Evolutionary conservation across 2,329 filamentous ascomycete genomes (phyloP).

Genomic region (Diaporthe aspalathi): DNA sequence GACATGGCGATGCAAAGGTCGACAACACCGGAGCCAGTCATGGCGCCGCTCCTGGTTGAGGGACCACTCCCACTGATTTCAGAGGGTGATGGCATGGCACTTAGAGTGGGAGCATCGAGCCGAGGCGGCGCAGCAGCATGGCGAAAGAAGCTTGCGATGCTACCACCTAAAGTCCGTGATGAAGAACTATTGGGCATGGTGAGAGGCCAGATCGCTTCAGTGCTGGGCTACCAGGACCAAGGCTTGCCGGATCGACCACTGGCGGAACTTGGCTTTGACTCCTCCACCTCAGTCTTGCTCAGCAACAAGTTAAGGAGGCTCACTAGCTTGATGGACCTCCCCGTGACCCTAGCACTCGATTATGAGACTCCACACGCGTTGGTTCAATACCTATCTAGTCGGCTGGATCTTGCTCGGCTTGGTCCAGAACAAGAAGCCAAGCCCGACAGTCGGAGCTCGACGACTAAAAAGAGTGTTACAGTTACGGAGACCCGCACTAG

Average conservation of each 20-base stretch:
- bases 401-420: background rate
- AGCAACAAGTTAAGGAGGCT: constrained; percentile 1
- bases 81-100: no score
- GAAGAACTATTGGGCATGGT: background rate
- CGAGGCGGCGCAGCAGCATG: background rate
- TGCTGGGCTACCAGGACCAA: constrained; percentile 9
- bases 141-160: background rate
- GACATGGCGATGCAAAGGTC: constrained; percentile 1
- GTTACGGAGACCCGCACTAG: fast-evolving
- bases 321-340: background rate
- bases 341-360: constrained; percentile 14
- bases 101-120: background rate
- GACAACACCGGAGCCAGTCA: background rate
- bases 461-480: no score
- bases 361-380: background rate
- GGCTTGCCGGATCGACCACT: background rate
- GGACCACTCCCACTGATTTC: background rate
- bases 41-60: background rate
- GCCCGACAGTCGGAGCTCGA: background rate
- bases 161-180: background rate
- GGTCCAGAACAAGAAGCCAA: background rate
- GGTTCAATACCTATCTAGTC: background rate
- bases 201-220: background rate
- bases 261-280: constrained; percentile 19
- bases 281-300: constrained; percentile 4